Evolutionary conservation across 2,329 filamentous ascomycete genomes (phyloP).

Genomic region (Alternaria viburni): DNA sequence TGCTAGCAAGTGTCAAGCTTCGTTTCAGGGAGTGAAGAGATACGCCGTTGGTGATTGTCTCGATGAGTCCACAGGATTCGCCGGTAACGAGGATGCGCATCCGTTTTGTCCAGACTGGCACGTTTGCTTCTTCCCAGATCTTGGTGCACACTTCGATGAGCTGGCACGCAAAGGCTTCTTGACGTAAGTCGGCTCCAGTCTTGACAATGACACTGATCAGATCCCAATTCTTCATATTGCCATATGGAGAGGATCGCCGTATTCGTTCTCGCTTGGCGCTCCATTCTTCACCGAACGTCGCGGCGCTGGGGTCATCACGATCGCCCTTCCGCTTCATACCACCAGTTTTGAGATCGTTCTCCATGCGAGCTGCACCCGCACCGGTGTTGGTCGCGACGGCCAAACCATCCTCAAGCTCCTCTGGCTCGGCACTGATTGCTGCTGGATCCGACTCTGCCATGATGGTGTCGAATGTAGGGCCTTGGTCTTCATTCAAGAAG

Average conservation of each 20-base stretch:
- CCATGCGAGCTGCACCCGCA: slow-evolving; percentile 82
- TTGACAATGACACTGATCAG: slow-evolving; percentile 87
- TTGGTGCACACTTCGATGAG: slow-evolving; percentile 81
- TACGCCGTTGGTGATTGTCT: slow-evolving; percentile 87
- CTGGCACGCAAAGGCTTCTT: slow-evolving; percentile 87
- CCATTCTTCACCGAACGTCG: slow-evolving; percentile 88
- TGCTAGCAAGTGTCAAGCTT: slow-evolving; percentile 76
- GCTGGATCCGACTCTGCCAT: slow-evolving; percentile 73
- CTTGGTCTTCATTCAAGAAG: slow-evolving; percentile 75
- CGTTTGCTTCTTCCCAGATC: slow-evolving; percentile 77
- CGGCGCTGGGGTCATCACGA: slow-evolving; percentile 83
- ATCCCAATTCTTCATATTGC: slow-evolving; percentile 91
- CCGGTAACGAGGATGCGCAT: slow-evolving; percentile 88
- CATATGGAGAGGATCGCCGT: slow-evolving; percentile 81
- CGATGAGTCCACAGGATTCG: slow-evolving; percentile 82
- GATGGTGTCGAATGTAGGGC: slow-evolving; percentile 81
- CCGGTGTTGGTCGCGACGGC: slow-evolving; percentile 66
- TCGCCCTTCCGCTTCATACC: slow-evolving; percentile 82
- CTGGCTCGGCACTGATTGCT: slow-evolving; percentile 55
- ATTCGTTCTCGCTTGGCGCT: slow-evolving; percentile 83
- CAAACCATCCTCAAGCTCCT: slow-evolving; percentile 64
- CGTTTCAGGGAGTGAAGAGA: slow-evolving; percentile 86
- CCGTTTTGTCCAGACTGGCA: slow-evolving; percentile 85
- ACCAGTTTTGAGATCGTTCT: slow-evolving; percentile 87
- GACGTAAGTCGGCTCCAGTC: slow-evolving; percentile 80